Evolutionary conservation across 2,329 filamentous ascomycete species (phyloP), one percentile per base, ranked within the genome.

Genomic region (Diaporthe batatas): DNA sequence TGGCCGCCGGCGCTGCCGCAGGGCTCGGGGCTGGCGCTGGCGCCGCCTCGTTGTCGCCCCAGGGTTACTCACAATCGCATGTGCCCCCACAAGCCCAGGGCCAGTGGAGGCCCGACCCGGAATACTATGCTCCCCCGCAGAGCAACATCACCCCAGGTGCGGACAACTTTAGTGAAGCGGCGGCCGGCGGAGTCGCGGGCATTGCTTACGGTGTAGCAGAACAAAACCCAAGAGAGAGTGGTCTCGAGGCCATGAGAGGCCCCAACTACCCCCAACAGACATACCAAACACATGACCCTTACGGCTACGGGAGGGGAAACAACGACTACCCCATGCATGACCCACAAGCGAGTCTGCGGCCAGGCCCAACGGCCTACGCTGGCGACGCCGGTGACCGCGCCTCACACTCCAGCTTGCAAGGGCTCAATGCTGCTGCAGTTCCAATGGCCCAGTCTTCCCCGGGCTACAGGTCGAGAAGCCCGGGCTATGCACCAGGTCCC

Each of bases 171-270:
- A 87, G 91, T 74, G 85, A 89, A 65, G 81, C 84, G 51, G 89
- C 92, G 21, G 86, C 87, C 29, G 92, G 91, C 76, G 92, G 91
- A 71, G 90, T 94, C 81, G 86, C 91, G 39, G 91, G 91, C 70
- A 89, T 93, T 73, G 91, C 92, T 51, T 86, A 91, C 77, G 89
- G 85, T 71, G 89, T 93, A 64, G 91, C 92, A 65, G 91, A 92
- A 77, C 86, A 86, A 68, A 89, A 91, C 81, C 86, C 89, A 74
- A 85, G 91, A 74, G 88, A 92, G 76, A 92, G 91, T 81, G 92
- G 91, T 32, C 77, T 91, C 73, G 89, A 92, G 71, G 90, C 91
- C 59, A 85, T 91, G 80, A 85, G 87, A 25, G 79, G 81, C 42
- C 79, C 83, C 12, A 74, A 76, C 21, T 78, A 79, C 36, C 76